phyloP scores from a whole-genome alignment of 208 protist genomes.

The Leishmania aethiopica region DNA sequence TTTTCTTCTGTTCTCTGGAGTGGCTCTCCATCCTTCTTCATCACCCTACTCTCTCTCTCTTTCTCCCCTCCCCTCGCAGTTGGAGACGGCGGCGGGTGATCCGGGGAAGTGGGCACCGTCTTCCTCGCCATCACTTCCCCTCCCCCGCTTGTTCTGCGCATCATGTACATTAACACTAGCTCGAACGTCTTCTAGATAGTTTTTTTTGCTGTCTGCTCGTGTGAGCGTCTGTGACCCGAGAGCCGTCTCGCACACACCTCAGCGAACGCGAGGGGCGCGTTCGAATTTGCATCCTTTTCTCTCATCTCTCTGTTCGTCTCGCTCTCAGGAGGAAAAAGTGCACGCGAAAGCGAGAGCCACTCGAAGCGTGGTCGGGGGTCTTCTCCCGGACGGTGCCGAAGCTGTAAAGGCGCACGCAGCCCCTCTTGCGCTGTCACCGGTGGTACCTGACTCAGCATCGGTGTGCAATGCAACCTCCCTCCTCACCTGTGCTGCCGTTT shows the following conservation, averaged over 20 bases:
- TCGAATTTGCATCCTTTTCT: neutral
- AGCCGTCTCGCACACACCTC: neutral
- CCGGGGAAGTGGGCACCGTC: neutral
- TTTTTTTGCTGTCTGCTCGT: slow-evolving; percentile 2
- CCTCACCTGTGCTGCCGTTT: neutral
- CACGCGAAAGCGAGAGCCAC: neutral
- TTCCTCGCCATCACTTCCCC: neutral
- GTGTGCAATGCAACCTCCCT: neutral
- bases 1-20: neutral
- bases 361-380: neutral
- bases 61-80: neutral
- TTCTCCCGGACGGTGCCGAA: neutral
- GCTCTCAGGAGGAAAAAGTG: neutral
- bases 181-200: neutral
- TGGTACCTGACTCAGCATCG: neutral
- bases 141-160: neutral
- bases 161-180: neutral
- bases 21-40: neutral
- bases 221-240: neutral
- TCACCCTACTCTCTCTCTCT: neutral
- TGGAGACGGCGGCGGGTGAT: neutral
- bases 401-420: neutral
- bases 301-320: neutral
- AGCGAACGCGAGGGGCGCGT: neutral
- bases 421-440: neutral